These are phyloP conservation scores for Cercospora sp. DNA, from an alignment of 2,329 filamentous ascomycete genomes.

Conservation along the genomic window DNA sequence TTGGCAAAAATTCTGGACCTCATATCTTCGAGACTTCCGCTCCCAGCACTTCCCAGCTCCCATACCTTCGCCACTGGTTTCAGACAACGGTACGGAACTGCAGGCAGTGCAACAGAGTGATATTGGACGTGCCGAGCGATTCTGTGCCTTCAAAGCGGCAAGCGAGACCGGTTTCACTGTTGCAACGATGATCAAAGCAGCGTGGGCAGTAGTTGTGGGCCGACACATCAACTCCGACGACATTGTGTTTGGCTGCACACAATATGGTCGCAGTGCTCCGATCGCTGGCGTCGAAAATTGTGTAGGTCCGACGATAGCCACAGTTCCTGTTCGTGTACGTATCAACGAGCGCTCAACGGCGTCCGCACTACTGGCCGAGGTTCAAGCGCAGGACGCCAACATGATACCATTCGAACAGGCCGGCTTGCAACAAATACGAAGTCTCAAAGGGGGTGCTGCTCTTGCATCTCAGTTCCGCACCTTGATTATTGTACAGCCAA, in stretches of 20 bases:
- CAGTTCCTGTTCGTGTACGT: constrained; percentile 41
- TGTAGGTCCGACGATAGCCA: constrained; percentile 43
- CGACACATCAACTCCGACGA: constrained; percentile 36
- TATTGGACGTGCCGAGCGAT: background rate
- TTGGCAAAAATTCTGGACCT: background rate
- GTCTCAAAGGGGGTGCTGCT: background rate
- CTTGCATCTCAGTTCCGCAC: background rate
- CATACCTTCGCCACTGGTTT: background rate
- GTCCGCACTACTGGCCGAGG: background rate
- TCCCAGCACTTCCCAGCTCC: background rate
- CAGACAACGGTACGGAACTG: background rate
- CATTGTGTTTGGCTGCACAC: constrained; percentile 40
- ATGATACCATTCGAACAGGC: background rate
- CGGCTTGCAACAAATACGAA: background rate
- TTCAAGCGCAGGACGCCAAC: background rate
- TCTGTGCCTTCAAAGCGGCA: background rate
- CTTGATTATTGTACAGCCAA: background rate
- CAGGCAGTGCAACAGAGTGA: background rate
- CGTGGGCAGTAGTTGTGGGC: constrained; percentile 38
- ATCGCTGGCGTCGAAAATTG: constrained; percentile 25
- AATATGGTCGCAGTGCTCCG: constrained; percentile 40
- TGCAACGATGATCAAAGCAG: constrained; percentile 35
- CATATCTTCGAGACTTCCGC: background rate
- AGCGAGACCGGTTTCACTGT: constrained; percentile 15
- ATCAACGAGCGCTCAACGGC: background rate